These are phyloP conservation scores for Musa itinerans DNA, from an alignment of 176 grass and related monocot species.

Conservation along the genomic window DNA sequence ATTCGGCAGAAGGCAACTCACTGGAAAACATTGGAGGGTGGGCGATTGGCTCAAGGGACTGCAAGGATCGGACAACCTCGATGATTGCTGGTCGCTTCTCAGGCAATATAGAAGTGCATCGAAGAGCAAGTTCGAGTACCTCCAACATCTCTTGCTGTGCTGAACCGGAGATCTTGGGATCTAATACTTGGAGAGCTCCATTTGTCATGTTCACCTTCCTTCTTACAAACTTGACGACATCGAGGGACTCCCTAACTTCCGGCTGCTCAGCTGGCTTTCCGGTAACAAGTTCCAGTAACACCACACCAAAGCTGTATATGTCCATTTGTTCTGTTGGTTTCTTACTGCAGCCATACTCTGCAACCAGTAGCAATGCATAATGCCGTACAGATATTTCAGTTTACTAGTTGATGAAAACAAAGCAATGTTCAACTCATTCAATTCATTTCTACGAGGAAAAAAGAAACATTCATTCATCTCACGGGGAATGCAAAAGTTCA, in stretches of 20 bases:
- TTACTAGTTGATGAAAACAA: not conserved
- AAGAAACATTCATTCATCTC: too few species aligned
- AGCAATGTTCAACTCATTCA: not conserved
- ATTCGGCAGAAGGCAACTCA: not conserved
- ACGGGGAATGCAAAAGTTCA: too few species aligned
- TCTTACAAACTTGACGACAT: slow-evolving; percentile 58
- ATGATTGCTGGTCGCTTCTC: slow-evolving; percentile 53
- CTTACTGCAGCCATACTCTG: slow-evolving; percentile 47
- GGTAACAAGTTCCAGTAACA: slow-evolving; percentile 65
- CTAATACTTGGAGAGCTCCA: slow-evolving; percentile 40
- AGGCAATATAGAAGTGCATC: slow-evolving; percentile 60
- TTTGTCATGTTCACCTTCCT: slow-evolving; percentile 43
- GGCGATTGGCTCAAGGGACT: slow-evolving; percentile 12
- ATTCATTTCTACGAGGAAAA: too few species aligned
- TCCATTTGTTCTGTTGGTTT: slow-evolving; percentile 56
- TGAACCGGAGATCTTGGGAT: slow-evolving; percentile 26
- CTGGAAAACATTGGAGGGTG: not conserved
- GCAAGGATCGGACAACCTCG: slow-evolving; percentile 37
- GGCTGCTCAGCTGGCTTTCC: slow-evolving; percentile 52
- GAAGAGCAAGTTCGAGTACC: slow-evolving; percentile 45
- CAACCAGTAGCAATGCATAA: not conserved
- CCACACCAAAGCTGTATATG: slow-evolving; percentile 69
- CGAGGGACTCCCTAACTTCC: slow-evolving; percentile 28
- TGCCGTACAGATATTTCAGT: not conserved
- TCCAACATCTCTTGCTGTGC: slow-evolving; percentile 33